Evolutionary conservation across 2,329 filamentous ascomycete species (phyloP).

Genomic region (Cadophora sp.): DNA sequence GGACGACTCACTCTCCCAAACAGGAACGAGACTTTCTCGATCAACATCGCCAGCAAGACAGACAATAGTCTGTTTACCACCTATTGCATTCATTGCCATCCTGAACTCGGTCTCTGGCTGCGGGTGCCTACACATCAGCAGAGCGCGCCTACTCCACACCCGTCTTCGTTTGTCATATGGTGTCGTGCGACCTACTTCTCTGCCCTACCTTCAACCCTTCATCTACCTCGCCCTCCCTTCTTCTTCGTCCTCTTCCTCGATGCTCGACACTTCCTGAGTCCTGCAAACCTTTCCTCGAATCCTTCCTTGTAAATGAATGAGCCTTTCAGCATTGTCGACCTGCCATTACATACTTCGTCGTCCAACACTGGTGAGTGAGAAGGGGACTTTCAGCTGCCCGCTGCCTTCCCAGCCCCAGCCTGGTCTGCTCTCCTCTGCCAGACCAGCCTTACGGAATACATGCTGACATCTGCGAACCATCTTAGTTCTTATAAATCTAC

Average conservation of each 20-base stretch:
- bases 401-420: conserved; percentile 31
- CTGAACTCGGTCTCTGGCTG: conserved; percentile 26
- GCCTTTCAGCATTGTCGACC: conserved; percentile 39
- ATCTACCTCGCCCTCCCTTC: conserved; percentile 38
- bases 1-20: conserved; percentile 30
- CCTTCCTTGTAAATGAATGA: conserved; percentile 47
- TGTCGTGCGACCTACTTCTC: conserved; percentile 45
- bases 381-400: conserved; percentile 35
- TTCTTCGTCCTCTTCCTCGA: conserved; percentile 36
- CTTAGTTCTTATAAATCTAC: conserved; percentile 46
- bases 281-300: conserved; percentile 29
- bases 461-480: conserved; percentile 43
- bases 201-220: conserved; percentile 42
- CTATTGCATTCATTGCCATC: conserved; percentile 27
- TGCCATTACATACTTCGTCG: conserved; percentile 43
- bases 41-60: conserved; percentile 31
- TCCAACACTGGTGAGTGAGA: conserved; percentile 41
- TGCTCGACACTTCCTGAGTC: conserved; percentile 42
- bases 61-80: conserved; percentile 30
- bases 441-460: conserved; percentile 44
- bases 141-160: conserved; percentile 39
- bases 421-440: conserved; percentile 8
- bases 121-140: conserved; percentile 45
- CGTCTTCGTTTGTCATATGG: conserved; percentile 47
- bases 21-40: conserved; percentile 34